Base-by-base conservation (phyloP, 108 stramenopile species). In the Discostella pseudostelligera region DNA sequence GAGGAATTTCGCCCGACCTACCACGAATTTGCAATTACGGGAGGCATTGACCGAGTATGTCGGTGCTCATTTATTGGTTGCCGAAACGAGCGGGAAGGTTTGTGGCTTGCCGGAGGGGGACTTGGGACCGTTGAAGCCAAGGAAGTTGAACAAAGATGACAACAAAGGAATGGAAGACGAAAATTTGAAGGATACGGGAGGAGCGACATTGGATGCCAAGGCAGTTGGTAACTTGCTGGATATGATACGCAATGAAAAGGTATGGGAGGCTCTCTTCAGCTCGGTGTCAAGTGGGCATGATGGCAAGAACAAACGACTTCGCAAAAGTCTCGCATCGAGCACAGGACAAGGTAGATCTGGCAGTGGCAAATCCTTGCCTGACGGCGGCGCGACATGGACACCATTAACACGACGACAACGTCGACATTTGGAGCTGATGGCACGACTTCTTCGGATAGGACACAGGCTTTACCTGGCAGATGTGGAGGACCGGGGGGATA, bases 391-490 rank as follows among this genome's bases (percentile, higher is more conserved):
- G 44, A 63, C 54, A 59, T 60, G 59, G 71, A 65, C 58, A 39
- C 80, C 80, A 13, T 40, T 86, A 56, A 83, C 68, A 4, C 48
- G 57, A 48, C 74, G 79, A 11, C 85, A 87, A 53, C 72, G 82
- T 37, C 76, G 79, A 16, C 84, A 89, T 59, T 68, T 88, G 67
- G 88, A 93, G 68, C 37, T 93, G 25, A 67, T 64, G 39, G 75
- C 81, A 16, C 76, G 87, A 16, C 60, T 93, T 9, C 40, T 93
- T 19, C 81, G 84, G n/a, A 60, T 82, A 47, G 72, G 74, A 13
- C 90, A 92, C 43, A 83, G 87, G 24, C 68, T 79, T 11, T 80
- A 78, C 62, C 39, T 91, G 20, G 67, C 72, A 22, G 67, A 84
- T 14, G 72, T 67, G 8, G 85, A 86, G 44, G 65, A 64, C 4